These are phyloP conservation scores for Plasmodium adleri DNA, from an alignment of 169 alveolate species.

Conservation along the genomic window DNA sequence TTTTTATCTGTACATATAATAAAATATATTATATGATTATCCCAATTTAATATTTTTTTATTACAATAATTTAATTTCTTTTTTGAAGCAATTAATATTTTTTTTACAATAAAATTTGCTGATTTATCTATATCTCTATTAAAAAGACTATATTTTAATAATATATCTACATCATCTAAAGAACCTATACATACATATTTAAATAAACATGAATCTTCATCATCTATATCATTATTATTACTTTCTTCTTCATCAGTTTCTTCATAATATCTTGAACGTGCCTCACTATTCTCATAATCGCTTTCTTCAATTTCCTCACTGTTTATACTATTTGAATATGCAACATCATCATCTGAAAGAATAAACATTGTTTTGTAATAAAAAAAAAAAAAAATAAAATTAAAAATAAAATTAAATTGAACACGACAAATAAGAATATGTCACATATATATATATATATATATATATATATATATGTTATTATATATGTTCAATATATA, in stretches of 20 bases:
- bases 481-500: too few relatives aligned
- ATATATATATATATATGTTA: too few relatives aligned
- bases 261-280: conserved; percentile 13
- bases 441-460: too few relatives aligned
- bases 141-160: conserved; percentile 32
- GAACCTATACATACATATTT: conserved; percentile 71
- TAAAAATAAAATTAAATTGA: too few relatives aligned
- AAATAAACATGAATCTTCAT: conserved; percentile 13
- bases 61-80: conserved; percentile 48
- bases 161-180: conserved; percentile 50
- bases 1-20: conserved; percentile 65
- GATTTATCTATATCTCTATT: conserved; percentile 38
- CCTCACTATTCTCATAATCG: conserved; percentile 25
- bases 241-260: conserved; percentile 3
- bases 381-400: too few relatives aligned
- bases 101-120: conserved; percentile 44
- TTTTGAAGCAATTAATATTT: conserved; percentile 53
- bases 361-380: conserved; percentile 37
- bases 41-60: conserved; percentile 74
- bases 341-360: conserved; percentile 51
- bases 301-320: conserved; percentile 55
- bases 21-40: conserved; percentile 52
- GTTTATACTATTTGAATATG: conserved; percentile 46
- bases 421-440: too few relatives aligned
- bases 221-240: conserved; percentile 4